Percentiles rank a stretch among this genome's conserved stretches.
phyloP scores from a whole-genome alignment of 2,329 filamentous ascomycete genomes.

The Alternaria postmessia region DNA sequence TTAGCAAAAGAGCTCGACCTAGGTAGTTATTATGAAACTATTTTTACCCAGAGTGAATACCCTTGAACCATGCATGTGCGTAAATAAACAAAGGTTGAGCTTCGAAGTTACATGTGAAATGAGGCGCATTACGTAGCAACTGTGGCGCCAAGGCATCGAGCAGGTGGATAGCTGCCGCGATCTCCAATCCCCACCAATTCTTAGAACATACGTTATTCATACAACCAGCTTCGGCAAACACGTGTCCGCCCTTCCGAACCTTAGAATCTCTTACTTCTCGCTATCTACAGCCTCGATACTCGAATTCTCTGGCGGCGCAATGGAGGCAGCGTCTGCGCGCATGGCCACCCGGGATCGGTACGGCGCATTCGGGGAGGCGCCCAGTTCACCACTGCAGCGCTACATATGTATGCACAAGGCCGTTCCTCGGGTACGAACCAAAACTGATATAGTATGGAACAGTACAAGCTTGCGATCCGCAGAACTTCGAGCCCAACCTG shows the following conservation, averaged over 20 bases:
- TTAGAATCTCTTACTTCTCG: neutral
- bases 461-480: constrained; percentile 93
- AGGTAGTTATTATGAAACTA: neutral
- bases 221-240: constrained; percentile 11
- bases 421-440: neutral
- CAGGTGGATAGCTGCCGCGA: constrained; percentile 16
- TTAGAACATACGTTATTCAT: constrained; percentile 19
- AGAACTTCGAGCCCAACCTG: constrained; percentile 98
- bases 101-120: constrained; percentile 10
- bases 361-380: constrained; percentile 78
- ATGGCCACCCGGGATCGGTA: constrained; percentile 96
- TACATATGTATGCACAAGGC: constrained; percentile 72
- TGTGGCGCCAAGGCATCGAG: constrained; percentile 24
- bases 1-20: neutral
- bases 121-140: constrained; percentile 26
- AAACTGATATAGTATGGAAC: constrained; percentile 20
- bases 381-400: constrained; percentile 87
- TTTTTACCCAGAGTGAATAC: neutral
- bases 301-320: constrained; percentile 29
- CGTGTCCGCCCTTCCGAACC: constrained; percentile 4
- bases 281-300: neutral
- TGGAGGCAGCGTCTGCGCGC: constrained; percentile 96
- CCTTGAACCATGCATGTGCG: neutral
- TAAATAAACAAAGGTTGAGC: constrained; percentile 1
- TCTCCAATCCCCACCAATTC: constrained; percentile 24